These are phyloP conservation scores for Lasiosphaeris hirsuta DNA, from an alignment of 495 filamentous ascomycete species.

Conservation along the genomic window DNA sequence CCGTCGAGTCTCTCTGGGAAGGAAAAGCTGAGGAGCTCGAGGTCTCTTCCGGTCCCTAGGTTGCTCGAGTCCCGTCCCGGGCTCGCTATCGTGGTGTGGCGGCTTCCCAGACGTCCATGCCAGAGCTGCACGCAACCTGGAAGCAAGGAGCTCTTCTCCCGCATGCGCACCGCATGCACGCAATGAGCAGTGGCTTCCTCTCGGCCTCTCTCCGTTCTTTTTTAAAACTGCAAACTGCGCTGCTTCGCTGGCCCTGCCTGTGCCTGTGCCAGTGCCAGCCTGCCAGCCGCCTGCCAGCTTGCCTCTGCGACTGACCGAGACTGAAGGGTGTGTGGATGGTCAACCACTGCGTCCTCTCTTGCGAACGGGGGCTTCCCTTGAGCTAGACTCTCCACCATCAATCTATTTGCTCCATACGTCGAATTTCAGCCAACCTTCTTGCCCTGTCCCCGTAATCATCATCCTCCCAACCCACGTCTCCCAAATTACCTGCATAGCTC, in stretches of 20 bases:
- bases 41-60: too few species aligned
- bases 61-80: too few species aligned
- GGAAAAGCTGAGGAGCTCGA: too few species aligned
- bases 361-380: conserved; percentile 13
- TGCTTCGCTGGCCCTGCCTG: conserved; percentile 4
- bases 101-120: too few species aligned
- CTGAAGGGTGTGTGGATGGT: too few species aligned
- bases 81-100: too few species aligned
- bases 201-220: conserved; percentile 1
- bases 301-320: too few species aligned
- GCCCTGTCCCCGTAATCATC: conserved; percentile 21
- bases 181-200: conserved; percentile 3
- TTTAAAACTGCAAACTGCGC: background rate
- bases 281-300: background rate
- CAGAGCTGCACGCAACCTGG: background rate
- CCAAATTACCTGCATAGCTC: conserved; percentile 29
- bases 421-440: conserved; percentile 25
- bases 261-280: too few species aligned
- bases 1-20: too few species aligned
- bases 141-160: background rate
- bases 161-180: conserved; percentile 13
- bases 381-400: conserved; percentile 27
- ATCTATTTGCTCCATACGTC: conserved; percentile 29
- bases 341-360: background rate
- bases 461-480: conserved; percentile 16